Base-by-base conservation (phyloP, 2,329 filamentous ascomycete species). In the Phoma sp. region DNA sequence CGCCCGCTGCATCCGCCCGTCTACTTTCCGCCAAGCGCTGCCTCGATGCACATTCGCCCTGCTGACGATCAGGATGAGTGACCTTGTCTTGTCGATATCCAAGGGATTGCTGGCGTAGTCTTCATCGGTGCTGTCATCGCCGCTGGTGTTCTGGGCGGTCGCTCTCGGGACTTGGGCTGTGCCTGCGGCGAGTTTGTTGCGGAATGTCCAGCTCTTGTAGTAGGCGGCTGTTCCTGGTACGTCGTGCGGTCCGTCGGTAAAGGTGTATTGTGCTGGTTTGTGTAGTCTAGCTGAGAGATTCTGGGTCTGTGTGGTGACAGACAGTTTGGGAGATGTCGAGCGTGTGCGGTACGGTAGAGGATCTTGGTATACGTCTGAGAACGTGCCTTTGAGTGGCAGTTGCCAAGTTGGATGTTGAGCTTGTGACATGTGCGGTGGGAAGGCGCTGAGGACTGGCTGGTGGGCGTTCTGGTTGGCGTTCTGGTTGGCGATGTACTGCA, bases 141-240 rank as follows among this genome's bases (percentile, higher is more conserved):
- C 2, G 12, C 8, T 19, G 15, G 29, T 13, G 9, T 33, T 27
- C 22, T 32, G 44, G 10, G 12, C 22, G 2, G 45, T 31, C 17
- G 25, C 15, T 3, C 31, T 36, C 7, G 47, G 27, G 1, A 47
- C 36, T 5, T 49, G 56, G 12, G 9, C 12, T 4, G 12, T 17
- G 9, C 51, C 43, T 13, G 17, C 10, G 9, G 24, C 24, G 19
- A 46, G 32, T 21, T 47, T 57, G 27, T 54, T 43, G n/a, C 41
- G 43, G 41, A 57, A 58, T 2, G 29, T 17, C 24, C 32, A 43
- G 38, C 52, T 57, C 35, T 57, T 57, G 48, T 61, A 58, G 43
- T 61, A 61, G 6, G 46, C 55, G 27, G 49, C 46, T 25, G 52
- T 51, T 6, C 58, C 52, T 1, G 49, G 52, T 4, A 24, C 10